Evolutionary conservation across 768 basidiomycete species (phyloP), one percentile per base, ranked within the genome.

Genomic region (Boletellus ananiceps): DNA sequence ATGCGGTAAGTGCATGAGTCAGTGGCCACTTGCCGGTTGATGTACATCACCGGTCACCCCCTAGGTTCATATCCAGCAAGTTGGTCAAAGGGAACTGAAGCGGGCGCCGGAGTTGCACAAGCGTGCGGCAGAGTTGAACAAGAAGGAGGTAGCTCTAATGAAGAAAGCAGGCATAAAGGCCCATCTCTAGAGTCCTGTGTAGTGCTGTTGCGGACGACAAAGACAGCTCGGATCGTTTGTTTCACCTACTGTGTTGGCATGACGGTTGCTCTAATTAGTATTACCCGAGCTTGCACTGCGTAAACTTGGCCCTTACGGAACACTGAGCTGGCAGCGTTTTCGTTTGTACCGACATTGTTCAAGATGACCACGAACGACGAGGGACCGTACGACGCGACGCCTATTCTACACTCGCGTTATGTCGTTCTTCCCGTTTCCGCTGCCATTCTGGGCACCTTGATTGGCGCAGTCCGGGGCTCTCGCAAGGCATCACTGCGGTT

Each of bases 11-110:
- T 69, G 47, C 39, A 37, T 9, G 41, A 15, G 5, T 46, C 42
- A 34, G 18, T 42, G 39, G 49, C 46, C 16, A 14, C 21, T 11
- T 7, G 27, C 31, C 25, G 33, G 18, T 40, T 50, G 36, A 53
- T 44, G 5, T 21, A 31, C 7, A 5, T 19, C 47, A n/a, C 39
- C 52, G 19, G 19, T 19, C 19, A 19, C 19, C 16, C 55, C 69
- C 36, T 68, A 90, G 79, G 91, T 96, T 3, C 94, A 98, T 69
- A 86, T 96, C 44, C 92, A 94, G 66, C 94, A 98, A 70, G 88
- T 98, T 38, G 95, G 94, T 8, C 86, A 86, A 61, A 75, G 84
- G 39, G 95, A 97, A 69, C 74, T 97, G 56, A 87, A 80, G 70
- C 83, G 91, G 21, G 90, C 84, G 1, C 78, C 80, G 1, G 75